Percentiles rank a stretch among this genome's conserved stretches.
These are phyloP conservation scores for Fusarium sp. DNA, from an alignment of 2,329 filamentous ascomycete species.

Conservation along the genomic window DNA sequence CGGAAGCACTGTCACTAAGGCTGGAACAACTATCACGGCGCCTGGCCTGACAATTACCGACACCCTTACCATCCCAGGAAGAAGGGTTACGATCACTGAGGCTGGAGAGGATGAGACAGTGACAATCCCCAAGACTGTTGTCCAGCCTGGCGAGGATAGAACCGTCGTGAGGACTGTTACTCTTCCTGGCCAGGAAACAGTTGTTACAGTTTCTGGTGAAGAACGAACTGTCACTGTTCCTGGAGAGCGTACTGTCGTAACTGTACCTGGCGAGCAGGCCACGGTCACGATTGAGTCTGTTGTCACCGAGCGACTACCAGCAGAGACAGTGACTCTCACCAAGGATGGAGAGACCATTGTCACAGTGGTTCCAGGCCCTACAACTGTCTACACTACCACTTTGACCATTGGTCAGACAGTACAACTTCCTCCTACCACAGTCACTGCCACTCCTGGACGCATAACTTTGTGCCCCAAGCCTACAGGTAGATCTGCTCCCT, in stretches of 20 bases:
- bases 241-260: conserved; percentile 40
- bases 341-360: conserved; percentile 45
- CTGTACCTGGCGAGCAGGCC: conserved; percentile 26
- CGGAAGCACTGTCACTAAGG: conserved; percentile 11
- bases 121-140: conserved; percentile 28
- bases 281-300: conserved; percentile 49
- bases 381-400: conserved; percentile 47
- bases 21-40: conserved; percentile 15
- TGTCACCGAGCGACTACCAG: conserved; percentile 45
- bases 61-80: conserved; percentile 21
- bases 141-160: conserved; percentile 21
- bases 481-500: conserved; percentile 49
- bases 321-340: conserved; percentile 48
- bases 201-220: conserved; percentile 40
- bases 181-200: conserved; percentile 33
- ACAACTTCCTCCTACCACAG: conserved; percentile 44
- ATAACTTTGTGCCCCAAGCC: conserved; percentile 59
- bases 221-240: conserved; percentile 39
- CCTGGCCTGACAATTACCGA: conserved; percentile 25
- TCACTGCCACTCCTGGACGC: conserved; percentile 44
- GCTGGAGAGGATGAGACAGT: conserved; percentile 20
- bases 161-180: conserved; percentile 41
- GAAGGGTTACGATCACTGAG: conserved; percentile 27
- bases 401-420: conserved; percentile 46
- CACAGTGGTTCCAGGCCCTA: conserved; percentile 43